Evolutionary conservation across 129 eudicot species (phyloP).

Genomic region (Lactuca saligna): DNA sequence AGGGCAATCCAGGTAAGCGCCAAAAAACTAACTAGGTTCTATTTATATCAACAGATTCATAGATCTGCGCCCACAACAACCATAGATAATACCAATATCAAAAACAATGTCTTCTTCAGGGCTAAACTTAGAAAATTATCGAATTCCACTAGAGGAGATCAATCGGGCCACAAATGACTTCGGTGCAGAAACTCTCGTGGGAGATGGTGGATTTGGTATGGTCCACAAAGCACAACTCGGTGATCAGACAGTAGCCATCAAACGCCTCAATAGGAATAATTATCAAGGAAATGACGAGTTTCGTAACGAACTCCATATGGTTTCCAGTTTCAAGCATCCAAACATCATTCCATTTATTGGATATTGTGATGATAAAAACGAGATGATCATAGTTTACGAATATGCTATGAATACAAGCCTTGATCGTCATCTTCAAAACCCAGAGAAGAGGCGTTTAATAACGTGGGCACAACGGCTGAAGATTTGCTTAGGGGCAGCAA

Average conservation of each 20-base stretch:
- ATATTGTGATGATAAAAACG: not conserved
- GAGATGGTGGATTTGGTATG: not conserved
- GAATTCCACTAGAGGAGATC: not conserved
- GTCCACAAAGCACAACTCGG: conserved; percentile 2
- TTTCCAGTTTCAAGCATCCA: not conserved
- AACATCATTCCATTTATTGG: conserved; percentile 15
- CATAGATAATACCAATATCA: too few relatives aligned
- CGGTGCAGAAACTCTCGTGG: not conserved
- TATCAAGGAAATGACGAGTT: not conserved
- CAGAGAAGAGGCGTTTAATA: too few relatives aligned
- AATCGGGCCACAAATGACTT: not conserved
- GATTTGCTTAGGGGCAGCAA: too few relatives aligned
- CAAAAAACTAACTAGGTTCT: too few relatives aligned
- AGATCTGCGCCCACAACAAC: too few relatives aligned
- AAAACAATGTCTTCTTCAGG: not conserved
- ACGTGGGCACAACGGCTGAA: too few relatives aligned
- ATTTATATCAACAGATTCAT: too few relatives aligned
- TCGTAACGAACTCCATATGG: not conserved
- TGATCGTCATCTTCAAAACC: not conserved
- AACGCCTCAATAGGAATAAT: too few relatives aligned
- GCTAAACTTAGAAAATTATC: too few relatives aligned
- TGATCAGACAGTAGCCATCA: not conserved
- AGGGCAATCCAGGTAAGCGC: too few relatives aligned
- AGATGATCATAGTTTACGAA: not conserved
- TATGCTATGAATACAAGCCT: conserved; percentile 15